phyloP scores from a whole-genome alignment of 805 yeast genomes.

The Starmerella vaccinii region DNA sequence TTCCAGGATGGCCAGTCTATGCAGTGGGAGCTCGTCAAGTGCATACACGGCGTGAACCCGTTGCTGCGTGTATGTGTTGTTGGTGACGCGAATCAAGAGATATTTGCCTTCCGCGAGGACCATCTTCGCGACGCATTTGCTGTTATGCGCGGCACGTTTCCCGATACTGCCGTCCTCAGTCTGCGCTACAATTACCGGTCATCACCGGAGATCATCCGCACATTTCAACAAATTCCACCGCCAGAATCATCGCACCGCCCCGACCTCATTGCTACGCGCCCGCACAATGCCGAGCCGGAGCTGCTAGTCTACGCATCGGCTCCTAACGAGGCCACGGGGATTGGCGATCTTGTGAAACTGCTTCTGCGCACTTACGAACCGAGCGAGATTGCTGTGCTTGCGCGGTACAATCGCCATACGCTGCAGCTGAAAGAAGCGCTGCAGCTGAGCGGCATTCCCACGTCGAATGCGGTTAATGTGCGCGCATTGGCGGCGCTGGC shows the following conservation, averaged over 20 bases:
- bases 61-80: slow-evolving; percentile 12
- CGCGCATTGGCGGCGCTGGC: slow-evolving; percentile 9
- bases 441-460: slow-evolving; percentile 2
- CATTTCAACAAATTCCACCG: slow-evolving; percentile 10
- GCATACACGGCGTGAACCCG: slow-evolving; percentile 2
- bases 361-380: background rate
- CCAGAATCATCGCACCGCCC: background rate
- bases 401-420: slow-evolving; percentile 17
- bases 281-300: slow-evolving; percentile 10
- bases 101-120: slow-evolving; percentile 15
- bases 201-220: slow-evolving; percentile 11
- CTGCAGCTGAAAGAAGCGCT: background rate
- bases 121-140: slow-evolving; percentile 12
- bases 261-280: background rate
- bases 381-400: no score
- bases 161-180: slow-evolving; percentile 1
- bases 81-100: slow-evolving; percentile 24
- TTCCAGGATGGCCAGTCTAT: slow-evolving; percentile 62
- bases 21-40: slow-evolving; percentile 16
- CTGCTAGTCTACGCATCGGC: background rate
- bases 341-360: background rate
- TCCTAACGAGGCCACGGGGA: background rate
- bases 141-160: slow-evolving; percentile 11
- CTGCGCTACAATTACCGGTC: slow-evolving; percentile 20
- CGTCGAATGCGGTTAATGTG: background rate